phyloP scores from a whole-genome alignment of 2,329 filamentous ascomycete genomes.

The Aspergillus thermomutatus region DNA sequence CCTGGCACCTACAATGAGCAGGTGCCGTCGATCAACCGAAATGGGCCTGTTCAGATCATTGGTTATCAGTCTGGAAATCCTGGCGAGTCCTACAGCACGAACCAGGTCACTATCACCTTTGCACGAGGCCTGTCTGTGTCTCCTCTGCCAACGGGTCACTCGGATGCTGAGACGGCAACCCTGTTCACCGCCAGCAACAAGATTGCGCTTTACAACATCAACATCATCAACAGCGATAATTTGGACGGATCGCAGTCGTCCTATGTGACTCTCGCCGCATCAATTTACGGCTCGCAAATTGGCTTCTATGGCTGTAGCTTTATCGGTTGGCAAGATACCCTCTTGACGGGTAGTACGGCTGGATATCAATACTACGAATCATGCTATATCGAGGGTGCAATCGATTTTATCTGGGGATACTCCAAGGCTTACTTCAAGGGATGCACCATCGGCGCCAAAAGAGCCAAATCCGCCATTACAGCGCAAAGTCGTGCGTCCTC shows the following conservation, averaged over 20 bases:
- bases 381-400: conserved; percentile 47
- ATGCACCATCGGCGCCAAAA: conserved; percentile 27
- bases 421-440: conserved; percentile 28
- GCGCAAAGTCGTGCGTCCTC: conserved; percentile 18
- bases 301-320: conserved; percentile 49
- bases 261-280: conserved; percentile 15
- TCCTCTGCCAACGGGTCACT: conserved; percentile 20
- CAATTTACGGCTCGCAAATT: conserved; percentile 11
- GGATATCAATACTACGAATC: conserved; percentile 48
- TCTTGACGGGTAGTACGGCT: conserved; percentile 42
- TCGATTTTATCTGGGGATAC: conserved; percentile 47
- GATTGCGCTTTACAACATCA: conserved; percentile 18
- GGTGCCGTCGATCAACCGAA: conserved; percentile 17
- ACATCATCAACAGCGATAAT: conserved; percentile 23
- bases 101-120: conserved; percentile 17
- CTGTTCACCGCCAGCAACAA: conserved; percentile 17
- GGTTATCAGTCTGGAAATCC: conserved; percentile 13
- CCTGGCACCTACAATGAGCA: conserved; percentile 17
- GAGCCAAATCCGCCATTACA: conserved; percentile 21
- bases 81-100: conserved; percentile 15
- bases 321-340: conserved; percentile 51
- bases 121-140: conserved; percentile 21
- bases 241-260: conserved; percentile 22
- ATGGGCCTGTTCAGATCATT: conserved; percentile 19
- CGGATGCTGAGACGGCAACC: conserved; percentile 23